A percentile compares a stretch with the other conserved stretches of the same genome.
phyloP scores from a whole-genome alignment of 2,329 filamentous ascomycete species.

The Diaporthe sp. region DNA sequence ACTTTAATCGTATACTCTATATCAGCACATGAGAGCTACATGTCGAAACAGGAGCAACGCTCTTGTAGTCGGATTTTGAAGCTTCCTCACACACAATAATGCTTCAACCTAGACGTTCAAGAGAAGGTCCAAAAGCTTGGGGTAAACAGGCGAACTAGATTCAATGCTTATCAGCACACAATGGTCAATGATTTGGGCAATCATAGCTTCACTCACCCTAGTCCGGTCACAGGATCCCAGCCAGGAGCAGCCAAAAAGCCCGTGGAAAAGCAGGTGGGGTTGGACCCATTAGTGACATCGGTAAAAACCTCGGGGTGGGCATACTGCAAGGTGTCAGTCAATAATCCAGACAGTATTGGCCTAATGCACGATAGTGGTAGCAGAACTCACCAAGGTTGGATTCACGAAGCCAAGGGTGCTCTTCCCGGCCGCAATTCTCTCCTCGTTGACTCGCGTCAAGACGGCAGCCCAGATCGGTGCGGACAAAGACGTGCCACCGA shows the following conservation, averaged over 20 bases:
- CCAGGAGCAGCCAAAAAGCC: conserved; percentile 58
- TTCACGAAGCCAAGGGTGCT: conserved; percentile 65
- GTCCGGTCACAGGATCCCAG: conserved; percentile 56
- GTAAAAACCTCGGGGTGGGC: conserved; percentile 47
- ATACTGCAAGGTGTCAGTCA: conserved; percentile 42
- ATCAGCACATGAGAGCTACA: not conserved
- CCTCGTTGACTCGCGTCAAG: conserved; percentile 65
- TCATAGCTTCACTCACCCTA: conserved; percentile 47
- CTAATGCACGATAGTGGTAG: not conserved
- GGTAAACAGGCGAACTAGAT: conserved; percentile 49
- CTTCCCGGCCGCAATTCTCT: conserved; percentile 60
- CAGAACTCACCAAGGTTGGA: conserved; percentile 56
- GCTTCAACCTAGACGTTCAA: conserved; percentile 40
- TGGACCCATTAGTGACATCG: conserved; percentile 54
- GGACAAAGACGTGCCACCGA: conserved; percentile 65
- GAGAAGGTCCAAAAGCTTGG: conserved; percentile 52
- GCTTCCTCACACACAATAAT: not conserved
- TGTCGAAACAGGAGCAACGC: not conserved
- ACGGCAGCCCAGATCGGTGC: conserved; percentile 63
- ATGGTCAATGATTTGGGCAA: not conserved
- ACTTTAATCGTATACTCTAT: not conserved
- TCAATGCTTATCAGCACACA: not conserved
- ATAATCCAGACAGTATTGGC: fast-evolving
- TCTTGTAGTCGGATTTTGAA: not conserved
- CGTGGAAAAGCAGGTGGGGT: conserved; percentile 53